Conservation (phyloP, 2,329 filamentous ascomycete genomes). For the Cylindrodendrum hubeiense region DNA sequence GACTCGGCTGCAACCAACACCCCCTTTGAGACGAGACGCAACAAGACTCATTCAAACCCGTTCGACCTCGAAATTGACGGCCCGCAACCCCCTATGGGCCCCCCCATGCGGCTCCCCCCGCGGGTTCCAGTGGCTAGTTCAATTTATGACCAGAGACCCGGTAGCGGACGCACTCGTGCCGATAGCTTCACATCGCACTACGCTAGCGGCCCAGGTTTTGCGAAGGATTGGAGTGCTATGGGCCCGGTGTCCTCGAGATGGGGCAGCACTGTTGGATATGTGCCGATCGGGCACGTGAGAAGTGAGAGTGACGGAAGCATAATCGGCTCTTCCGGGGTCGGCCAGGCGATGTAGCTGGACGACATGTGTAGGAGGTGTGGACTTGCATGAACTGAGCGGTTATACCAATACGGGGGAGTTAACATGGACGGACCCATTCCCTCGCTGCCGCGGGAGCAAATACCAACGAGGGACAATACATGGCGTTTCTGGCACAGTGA, state of each 20-base stretch:
- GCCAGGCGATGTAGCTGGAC: slow-evolving; percentile 23
- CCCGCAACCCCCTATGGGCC: slow-evolving; percentile 33
- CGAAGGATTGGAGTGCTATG: slow-evolving; percentile 6
- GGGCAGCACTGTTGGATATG: slow-evolving; percentile 21
- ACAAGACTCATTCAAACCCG: slow-evolving; percentile 73
- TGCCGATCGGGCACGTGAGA: slow-evolving; percentile 21
- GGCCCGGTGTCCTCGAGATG: slow-evolving; percentile 15
- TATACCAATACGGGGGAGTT: slow-evolving; percentile 16
- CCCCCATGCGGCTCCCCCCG: slow-evolving; percentile 36
- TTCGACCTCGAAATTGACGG: slow-evolving; percentile 70
- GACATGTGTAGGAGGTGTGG: not conserved
- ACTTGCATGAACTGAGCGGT: slow-evolving; percentile 6
- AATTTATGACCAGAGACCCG: slow-evolving; percentile 52
- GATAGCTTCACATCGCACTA: slow-evolving; percentile 58
- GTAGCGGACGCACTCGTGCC: slow-evolving; percentile 58
- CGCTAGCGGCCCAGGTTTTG: slow-evolving; percentile 55
- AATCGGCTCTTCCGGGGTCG: slow-evolving; percentile 1
- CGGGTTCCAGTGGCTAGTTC: slow-evolving; percentile 40
- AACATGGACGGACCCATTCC: slow-evolving; percentile 7
- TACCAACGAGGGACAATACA: slow-evolving; percentile 24
- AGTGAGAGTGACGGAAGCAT: slow-evolving; percentile 11
- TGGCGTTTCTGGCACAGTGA: slow-evolving; percentile 26
- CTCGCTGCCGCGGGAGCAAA: slow-evolving; percentile 12
- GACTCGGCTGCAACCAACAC: slow-evolving; percentile 55
- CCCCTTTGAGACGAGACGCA: slow-evolving; percentile 60